Evolutionary conservation across 176 grass and related monocot species (phyloP).

Genomic region (Eremochloa ophiuroides): DNA sequence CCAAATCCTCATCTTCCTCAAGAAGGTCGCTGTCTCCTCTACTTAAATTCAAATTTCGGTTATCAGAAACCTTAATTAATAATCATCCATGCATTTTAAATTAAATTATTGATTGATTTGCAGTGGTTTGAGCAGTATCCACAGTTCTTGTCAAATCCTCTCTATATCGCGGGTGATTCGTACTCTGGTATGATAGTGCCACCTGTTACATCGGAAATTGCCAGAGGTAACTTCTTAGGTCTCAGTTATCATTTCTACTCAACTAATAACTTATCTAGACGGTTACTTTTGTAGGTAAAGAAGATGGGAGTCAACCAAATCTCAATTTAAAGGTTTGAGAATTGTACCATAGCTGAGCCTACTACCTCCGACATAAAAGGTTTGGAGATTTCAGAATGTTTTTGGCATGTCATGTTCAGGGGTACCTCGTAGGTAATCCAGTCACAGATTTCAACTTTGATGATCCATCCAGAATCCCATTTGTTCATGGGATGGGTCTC

Average conservation of each 20-base stretch:
- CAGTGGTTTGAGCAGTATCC: constrained; percentile 70
- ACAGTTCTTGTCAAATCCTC: constrained; percentile 47
- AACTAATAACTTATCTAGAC: neutral
- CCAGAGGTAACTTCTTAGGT: constrained; percentile 33
- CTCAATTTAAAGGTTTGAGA: constrained; percentile 55
- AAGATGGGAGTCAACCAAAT: constrained; percentile 2
- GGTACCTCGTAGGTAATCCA: constrained; percentile 60
- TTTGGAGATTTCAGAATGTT: neutral
- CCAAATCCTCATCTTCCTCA: constrained; percentile 52
- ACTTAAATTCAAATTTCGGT: neutral
- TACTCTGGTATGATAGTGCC: constrained; percentile 67
- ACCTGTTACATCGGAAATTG: constrained; percentile 38
- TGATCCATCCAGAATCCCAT: constrained; percentile 29
- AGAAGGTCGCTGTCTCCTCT: constrained; percentile 35
- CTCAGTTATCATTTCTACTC: neutral
- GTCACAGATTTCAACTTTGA: constrained; percentile 48
- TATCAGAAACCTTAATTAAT: neutral
- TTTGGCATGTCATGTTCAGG: constrained; percentile 22
- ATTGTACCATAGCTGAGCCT: neutral
- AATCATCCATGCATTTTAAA: neutral
- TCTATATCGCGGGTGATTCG: constrained; percentile 67
- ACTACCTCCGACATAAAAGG: neutral
- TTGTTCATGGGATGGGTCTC: constrained; percentile 60
- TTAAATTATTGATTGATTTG: neutral
- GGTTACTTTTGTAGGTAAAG: constrained; percentile 23